Percentiles rank a stretch among this genome's conserved stretches.
Conservation (phyloP, 2,329 filamentous ascomycete genomes). For the Pseudogymnoascus sp. region DNA sequence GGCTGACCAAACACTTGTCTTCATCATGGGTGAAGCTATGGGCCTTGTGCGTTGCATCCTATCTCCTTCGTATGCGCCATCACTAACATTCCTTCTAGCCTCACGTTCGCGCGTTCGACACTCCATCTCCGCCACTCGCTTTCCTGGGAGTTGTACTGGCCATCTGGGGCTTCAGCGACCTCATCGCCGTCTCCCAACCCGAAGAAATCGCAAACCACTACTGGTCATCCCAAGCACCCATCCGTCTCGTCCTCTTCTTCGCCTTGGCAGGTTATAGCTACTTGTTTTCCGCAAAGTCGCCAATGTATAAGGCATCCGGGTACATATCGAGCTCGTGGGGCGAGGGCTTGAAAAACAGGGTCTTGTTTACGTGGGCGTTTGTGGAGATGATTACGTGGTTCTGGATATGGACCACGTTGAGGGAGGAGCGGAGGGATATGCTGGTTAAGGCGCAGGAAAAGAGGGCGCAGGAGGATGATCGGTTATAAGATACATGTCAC, state of each 20-base stretch:
- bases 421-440: conserved; percentile 49
- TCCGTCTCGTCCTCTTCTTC: conserved; percentile 59
- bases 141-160: conserved; percentile 63
- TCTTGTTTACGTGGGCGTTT: conserved; percentile 80
- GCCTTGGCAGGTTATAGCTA: conserved; percentile 56
- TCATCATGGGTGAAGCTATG: conserved; percentile 75
- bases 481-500: conserved; percentile 8
- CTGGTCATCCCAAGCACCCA: conserved; percentile 58
- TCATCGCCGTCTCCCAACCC: conserved; percentile 59
- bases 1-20: conserved; percentile 72
- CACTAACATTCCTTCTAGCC: conserved; percentile 39
- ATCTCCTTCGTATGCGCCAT: background rate
- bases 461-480: conserved; percentile 31
- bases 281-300: conserved; percentile 46
- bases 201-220: conserved; percentile 56
- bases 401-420: conserved; percentile 68
- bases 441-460: conserved; percentile 25
- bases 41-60: conserved; percentile 52
- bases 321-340: conserved; percentile 40
- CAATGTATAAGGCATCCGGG: conserved; percentile 35
- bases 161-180: conserved; percentile 52
- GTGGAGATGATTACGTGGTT: conserved; percentile 81
- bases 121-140: conserved; percentile 61
- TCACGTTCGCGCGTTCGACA: conserved; percentile 57
- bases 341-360: conserved; percentile 70